phyloP scores from a whole-genome alignment of 257 asterid genomes.

The Eucommia ulmoides region DNA sequence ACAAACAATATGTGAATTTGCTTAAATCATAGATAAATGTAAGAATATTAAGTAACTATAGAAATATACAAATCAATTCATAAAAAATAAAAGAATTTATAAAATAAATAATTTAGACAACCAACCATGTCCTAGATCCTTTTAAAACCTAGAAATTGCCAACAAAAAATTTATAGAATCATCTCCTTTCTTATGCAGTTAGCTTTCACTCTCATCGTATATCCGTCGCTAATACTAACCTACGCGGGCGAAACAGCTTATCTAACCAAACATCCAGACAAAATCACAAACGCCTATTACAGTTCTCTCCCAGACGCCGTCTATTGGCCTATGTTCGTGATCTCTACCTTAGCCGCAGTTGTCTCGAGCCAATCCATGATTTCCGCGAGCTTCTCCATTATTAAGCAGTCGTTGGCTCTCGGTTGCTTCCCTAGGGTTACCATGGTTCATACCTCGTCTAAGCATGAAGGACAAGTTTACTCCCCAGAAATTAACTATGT shows the following conservation, averaged over 20 bases:
- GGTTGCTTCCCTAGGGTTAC: constrained; percentile 60
- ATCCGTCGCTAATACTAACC: constrained; percentile 33
- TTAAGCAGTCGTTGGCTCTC: constrained; percentile 40
- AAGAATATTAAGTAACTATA: no score
- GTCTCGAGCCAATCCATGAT: constrained; percentile 61
- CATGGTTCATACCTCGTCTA: constrained; percentile 35
- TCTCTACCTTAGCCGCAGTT: constrained; percentile 34
- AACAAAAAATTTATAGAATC: no score
- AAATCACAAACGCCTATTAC: constrained; percentile 27
- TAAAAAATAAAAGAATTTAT: no score
- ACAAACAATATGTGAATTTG: constrained; percentile 31
- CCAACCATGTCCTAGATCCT: no score
- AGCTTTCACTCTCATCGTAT: no score
- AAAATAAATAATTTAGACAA: no score
- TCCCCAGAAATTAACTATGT: constrained; percentile 42
- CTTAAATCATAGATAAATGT: no score
- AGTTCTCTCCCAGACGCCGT: constrained; percentile 41
- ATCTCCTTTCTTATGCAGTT: constrained; percentile 27
- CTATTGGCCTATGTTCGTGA: constrained; percentile 57
- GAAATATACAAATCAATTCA: no score
- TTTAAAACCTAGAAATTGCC: no score
- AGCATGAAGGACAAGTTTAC: constrained; percentile 41
- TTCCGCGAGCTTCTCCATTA: constrained; percentile 44
- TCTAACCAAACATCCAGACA: constrained; percentile 24
- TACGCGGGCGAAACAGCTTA: constrained; percentile 44